Conservation (phyloP, 805 yeast genomes). For the Nakazawaea peltata region DNA sequence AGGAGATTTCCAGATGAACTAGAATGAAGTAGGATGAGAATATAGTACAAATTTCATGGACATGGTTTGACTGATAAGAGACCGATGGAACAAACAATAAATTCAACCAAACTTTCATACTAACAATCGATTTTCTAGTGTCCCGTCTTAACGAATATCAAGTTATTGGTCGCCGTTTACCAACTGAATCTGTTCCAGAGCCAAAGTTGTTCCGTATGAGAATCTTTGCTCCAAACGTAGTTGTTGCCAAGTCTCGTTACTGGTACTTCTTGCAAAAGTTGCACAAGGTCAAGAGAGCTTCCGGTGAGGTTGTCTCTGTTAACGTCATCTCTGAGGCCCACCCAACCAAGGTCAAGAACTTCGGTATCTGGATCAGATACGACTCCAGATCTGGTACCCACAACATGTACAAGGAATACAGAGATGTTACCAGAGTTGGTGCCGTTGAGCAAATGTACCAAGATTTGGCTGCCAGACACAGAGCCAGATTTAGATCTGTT, state of each 20-base stretch:
- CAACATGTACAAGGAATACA: slow-evolving; percentile 99
- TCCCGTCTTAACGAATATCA: slow-evolving; percentile 98
- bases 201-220: slow-evolving; percentile 99
- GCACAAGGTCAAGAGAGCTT: slow-evolving; percentile 99
- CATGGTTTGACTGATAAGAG: too few species aligned
- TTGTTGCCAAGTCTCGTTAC: slow-evolving; percentile 99
- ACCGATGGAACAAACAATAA: too few species aligned
- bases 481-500: slow-evolving; percentile 99
- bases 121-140: slow-evolving; percentile 36
- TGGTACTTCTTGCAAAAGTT: slow-evolving; percentile 99
- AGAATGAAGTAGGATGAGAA: too few species aligned
- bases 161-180: slow-evolving; percentile 99
- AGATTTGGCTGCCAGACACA: slow-evolving; percentile 99
- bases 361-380: slow-evolving; percentile 99
- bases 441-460: slow-evolving; percentile 98
- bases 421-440: slow-evolving; percentile 98
- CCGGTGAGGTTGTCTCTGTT: slow-evolving; percentile 97
- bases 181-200: slow-evolving; percentile 97
- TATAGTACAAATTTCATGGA: too few species aligned
- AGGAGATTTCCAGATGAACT: too few species aligned
- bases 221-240: slow-evolving; percentile 98
- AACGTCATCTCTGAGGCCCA: slow-evolving; percentile 87
- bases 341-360: slow-evolving; percentile 99
- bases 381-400: slow-evolving; percentile 99
- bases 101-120: not conserved